Evolutionary conservation across 2,329 filamentous ascomycete species (phyloP), one percentile per base, ranked within the genome.

Genomic region (Didymella pomorum): DNA sequence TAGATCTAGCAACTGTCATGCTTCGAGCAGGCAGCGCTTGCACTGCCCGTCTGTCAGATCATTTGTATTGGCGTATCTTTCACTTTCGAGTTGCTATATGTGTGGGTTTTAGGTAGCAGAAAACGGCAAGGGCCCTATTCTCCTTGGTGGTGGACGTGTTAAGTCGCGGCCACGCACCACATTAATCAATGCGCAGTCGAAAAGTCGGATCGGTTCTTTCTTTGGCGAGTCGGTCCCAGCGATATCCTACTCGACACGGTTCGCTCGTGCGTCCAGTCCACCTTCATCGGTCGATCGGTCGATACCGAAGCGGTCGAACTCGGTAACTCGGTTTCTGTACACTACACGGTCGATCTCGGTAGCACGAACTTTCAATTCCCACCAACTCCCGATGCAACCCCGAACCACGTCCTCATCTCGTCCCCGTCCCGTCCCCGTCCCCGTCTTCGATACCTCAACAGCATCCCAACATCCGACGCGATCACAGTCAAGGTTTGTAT

Each of bases 111-210:
- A 62, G 60, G 56, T 64, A 67, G 60, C 59, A 60, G 56, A 60
- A 64, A 62, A 67, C 58, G 64, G 68, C 60, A 62, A 65, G 63
- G 64, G 64, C 41, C 50, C 18, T 58, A 45, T 58, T 39, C 50
- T 58, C 49, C 37, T 44, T 28, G 42, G 56, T 67, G 71, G 68
- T 58, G 68, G 68, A 66, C 64, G 63, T 62, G 62, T 58, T 61
- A 56, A 58, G 59, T 60, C 68, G 65, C 63, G 56, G 61, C 59
- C 66, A 60, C 63, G 66, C 64, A 66, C 70, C 60, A 62, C 64
- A 72, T 75, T 76, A 73, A 77, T 76, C 64, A 63, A 66, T 67
- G 64, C 70, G 69, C 72, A 75, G 73, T 72, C 68, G 70, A 66
- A 64, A 66, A 67, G 61, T 70, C 73, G 72, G 69, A 65, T 68